Evolutionary conservation across 129 eudicot genomes (phyloP).

Genomic region (Helianthus tuberosus): DNA sequence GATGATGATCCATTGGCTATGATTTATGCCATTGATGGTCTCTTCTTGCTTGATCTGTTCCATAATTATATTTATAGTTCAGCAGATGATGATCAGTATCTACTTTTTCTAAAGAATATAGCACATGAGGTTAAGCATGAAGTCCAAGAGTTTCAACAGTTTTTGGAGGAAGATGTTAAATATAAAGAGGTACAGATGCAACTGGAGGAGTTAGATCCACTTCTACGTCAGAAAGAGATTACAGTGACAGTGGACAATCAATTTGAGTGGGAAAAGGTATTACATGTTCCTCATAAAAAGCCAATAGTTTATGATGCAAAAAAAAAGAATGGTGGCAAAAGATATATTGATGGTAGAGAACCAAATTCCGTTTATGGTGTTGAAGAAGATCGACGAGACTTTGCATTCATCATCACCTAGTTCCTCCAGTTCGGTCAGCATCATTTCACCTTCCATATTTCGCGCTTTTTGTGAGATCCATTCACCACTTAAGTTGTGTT

Average conservation of each 20-base stretch:
- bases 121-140: no score
- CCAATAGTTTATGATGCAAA: background rate
- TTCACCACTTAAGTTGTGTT: conserved; percentile 25
- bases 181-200: no score
- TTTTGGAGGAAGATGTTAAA: no score
- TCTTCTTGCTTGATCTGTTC: conserved; percentile 39
- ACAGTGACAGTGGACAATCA: no score
- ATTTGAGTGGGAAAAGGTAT: background rate
- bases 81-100: background rate
- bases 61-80: background rate
- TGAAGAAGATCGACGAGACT: conserved; percentile 17
- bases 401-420: no score
- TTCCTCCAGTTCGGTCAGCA: background rate
- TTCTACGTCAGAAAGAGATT: no score
- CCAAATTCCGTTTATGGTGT: conserved; percentile 40
- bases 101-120: background rate
- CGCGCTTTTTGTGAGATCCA: conserved; percentile 6
- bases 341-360: conserved; percentile 49
- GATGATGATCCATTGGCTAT: conserved; percentile 36
- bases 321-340: background rate
- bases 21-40: conserved; percentile 43
- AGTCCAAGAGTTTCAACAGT: background rate
- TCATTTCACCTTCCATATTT: background rate
- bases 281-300: background rate
- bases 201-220: no score